Base-by-base conservation (phyloP, 495 filamentous ascomycete species). In the Hypoxylon rickii region DNA sequence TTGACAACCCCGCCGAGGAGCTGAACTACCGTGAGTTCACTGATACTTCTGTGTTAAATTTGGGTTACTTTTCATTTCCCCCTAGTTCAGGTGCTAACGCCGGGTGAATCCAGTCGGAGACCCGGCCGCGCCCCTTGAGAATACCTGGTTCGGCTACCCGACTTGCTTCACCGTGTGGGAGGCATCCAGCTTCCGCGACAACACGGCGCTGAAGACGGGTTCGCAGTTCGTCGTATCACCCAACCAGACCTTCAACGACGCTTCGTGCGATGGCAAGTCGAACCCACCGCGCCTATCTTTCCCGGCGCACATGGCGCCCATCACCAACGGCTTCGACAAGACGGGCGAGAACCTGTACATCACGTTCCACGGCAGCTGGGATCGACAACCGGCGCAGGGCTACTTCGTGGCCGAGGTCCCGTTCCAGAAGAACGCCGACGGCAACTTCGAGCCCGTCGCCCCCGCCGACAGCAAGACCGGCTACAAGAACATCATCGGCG, bases 1-100 rank as follows among this genome's bases (percentile, higher is more conserved):
- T 79, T 41, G 75, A 88, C 57, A 89, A 89, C 64, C 86, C 86
- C 0, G 86, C 81, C 6, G 86, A 89, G 65, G 84, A 89, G 65
- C 65, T 89, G 58, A 89, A 89, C 66, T 88, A 78, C 68, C 81
- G 82, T 54, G 78, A 81, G 22, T 78, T 69, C 36, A 79, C 8
- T 8, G n/a, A 21, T 12, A 7, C 15, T 16, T 2, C 12, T 26
- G 37, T 40, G n/a, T n/a, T n/a, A n/a, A n/a, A n/a, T n/a, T n/a
- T n/a, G n/a, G n/a, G n/a, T n/a, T n/a, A n/a, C n/a, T n/a, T n/a
- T n/a, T n/a, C n/a, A n/a, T n/a, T n/a, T n/a, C 16, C 59, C 66
- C 41, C 11, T 13, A 4, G 16, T 21, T 17, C 29, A 21, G 20
- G 12, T 11, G 45, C 58, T 70, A 8, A 70, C 52, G 22, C 22